Percentiles rank a stretch among this genome's conserved stretches.
phyloP scores from a whole-genome alignment of 495 filamentous ascomycete species.

The Cudoniella acicularis region DNA sequence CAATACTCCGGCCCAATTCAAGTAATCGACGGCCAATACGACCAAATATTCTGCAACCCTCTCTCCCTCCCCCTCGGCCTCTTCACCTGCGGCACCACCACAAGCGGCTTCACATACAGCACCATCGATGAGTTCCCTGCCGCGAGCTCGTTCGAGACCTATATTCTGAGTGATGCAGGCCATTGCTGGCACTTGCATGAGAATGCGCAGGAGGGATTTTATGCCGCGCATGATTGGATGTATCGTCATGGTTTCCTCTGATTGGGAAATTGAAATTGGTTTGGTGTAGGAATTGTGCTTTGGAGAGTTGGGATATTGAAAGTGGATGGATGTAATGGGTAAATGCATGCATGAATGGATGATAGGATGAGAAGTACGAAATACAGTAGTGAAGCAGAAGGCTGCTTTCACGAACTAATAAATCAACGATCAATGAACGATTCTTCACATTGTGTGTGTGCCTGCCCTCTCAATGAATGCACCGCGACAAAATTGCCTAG shows the following conservation, averaged over 20 bases:
- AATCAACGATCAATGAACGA: no score
- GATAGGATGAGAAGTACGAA: no score
- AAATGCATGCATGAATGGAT: no score
- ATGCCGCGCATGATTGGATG: background rate
- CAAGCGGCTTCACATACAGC: background rate
- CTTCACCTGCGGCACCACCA: background rate
- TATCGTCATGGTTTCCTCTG: background rate
- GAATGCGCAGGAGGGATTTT: constrained; percentile 18
- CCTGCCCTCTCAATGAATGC: no score
- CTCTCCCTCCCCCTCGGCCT: background rate
- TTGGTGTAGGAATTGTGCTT: no score
- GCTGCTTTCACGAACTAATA: no score
- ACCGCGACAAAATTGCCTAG: no score
- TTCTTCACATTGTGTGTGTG: no score
- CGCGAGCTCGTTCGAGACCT: constrained; percentile 25
- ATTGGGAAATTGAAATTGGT: background rate
- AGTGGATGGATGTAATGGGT: no score
- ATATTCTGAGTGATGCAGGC: constrained; percentile 44
- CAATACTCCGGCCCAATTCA: constrained; percentile 9
- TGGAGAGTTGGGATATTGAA: no score
- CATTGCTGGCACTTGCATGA: constrained; percentile 52
- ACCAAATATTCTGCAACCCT: constrained; percentile 38
- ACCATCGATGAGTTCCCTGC: constrained; percentile 6
- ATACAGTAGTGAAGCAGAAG: no score
- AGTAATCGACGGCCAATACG: constrained; percentile 11